Conservation (phyloP, 345 rosid genomes). For the Rubroshorea leprosula region DNA sequence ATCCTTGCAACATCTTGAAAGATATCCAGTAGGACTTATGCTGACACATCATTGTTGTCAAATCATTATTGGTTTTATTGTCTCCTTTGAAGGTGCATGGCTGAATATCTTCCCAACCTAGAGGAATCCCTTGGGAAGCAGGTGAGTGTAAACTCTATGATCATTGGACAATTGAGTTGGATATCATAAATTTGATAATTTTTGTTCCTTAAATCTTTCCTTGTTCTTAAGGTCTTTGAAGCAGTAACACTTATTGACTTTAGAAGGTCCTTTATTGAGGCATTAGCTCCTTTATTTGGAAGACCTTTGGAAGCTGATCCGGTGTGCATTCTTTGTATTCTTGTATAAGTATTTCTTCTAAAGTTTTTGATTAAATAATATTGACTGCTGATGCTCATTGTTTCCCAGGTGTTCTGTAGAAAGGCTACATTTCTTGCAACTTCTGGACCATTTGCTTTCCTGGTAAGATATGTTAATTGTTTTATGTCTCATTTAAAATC, state of each 20-base stretch:
- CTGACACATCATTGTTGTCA: slow-evolving; percentile 11
- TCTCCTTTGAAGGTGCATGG: slow-evolving; percentile 74
- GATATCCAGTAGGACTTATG: slow-evolving; percentile 11
- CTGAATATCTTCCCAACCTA: slow-evolving; percentile 96
- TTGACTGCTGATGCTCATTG: slow-evolving; percentile 15
- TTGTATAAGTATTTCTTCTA: not conserved
- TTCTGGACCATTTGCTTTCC: slow-evolving; percentile 67
- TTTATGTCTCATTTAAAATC: not conserved
- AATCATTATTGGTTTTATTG: not conserved
- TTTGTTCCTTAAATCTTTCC: slow-evolving; percentile 6
- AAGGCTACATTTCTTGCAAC: slow-evolving; percentile 64
- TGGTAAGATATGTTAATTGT: slow-evolving; percentile 38
- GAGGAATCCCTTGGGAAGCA: slow-evolving; percentile 81
- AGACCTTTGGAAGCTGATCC: slow-evolving; percentile 91
- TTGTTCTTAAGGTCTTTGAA: slow-evolving; percentile 46
- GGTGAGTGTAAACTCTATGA: slow-evolving; percentile 37
- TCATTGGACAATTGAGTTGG: too few species aligned
- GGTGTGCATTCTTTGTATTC: slow-evolving; percentile 36
- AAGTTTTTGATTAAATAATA: slow-evolving; percentile 4
- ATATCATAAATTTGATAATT: too few species aligned
- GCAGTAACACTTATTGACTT: slow-evolving; percentile 62
- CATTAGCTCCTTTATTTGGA: slow-evolving; percentile 62
- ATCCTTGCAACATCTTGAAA: not conserved
- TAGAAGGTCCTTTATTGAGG: slow-evolving; percentile 76
- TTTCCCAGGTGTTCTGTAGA: slow-evolving; percentile 69